Evolutionary conservation across 208 protist genomes (phyloP).

Genomic region (Acanthamoeba culbertsoni): DNA sequence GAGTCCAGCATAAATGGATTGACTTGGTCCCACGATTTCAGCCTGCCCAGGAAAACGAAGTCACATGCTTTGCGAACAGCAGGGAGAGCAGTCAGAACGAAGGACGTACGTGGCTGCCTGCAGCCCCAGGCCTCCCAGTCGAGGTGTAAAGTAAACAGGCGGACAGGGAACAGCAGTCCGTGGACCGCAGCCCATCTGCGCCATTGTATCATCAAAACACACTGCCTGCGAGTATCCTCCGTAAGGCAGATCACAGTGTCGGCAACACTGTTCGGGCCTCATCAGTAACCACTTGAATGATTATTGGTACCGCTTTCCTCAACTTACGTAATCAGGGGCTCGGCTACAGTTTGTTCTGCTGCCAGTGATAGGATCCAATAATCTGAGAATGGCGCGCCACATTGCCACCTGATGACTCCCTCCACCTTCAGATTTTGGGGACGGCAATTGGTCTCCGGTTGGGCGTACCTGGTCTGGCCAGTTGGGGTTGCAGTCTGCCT

Average conservation of each 20-base stretch:
- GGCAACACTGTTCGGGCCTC: neutral
- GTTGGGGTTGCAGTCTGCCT: neutral
- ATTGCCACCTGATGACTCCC: neutral
- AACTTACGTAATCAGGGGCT: neutral
- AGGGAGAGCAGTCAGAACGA: neutral
- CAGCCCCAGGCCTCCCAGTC: neutral
- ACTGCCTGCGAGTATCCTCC: neutral
- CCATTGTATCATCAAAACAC: neutral
- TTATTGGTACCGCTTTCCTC: neutral
- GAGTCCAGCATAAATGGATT: neutral
- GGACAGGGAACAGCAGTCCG: neutral
- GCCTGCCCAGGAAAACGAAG: neutral
- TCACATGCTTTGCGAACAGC: neutral
- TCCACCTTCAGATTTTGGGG: neutral
- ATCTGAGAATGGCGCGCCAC: neutral
- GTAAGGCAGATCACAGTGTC: neutral
- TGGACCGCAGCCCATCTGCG: neutral
- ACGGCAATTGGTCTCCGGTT: neutral
- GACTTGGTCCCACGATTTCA: neutral
- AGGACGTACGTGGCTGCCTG: neutral
- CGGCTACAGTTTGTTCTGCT: neutral
- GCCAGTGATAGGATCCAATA: neutral
- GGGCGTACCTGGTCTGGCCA: conserved; percentile 6
- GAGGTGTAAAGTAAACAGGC: neutral
- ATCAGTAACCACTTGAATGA: neutral